These are phyloP conservation scores for Botryotinia narcissicola DNA, from an alignment of 2,329 filamentous ascomycete genomes.

Conservation along the genomic window DNA sequence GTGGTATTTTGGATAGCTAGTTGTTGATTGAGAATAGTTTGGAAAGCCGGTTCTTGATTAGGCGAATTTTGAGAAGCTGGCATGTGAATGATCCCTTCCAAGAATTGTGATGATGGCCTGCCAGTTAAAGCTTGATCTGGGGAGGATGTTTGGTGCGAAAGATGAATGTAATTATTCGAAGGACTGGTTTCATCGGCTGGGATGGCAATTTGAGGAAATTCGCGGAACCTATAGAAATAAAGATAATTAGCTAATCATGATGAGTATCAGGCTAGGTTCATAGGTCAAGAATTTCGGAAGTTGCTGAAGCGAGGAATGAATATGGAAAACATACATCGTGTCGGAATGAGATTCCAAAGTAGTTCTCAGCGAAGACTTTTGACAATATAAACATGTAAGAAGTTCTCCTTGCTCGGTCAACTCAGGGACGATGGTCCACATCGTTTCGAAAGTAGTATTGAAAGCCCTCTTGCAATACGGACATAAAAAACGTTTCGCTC, in stretches of 20 bases:
- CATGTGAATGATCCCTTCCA: background rate
- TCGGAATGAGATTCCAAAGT: background rate
- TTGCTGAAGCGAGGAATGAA: background rate
- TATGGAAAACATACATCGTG: background rate
- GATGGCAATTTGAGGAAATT: background rate
- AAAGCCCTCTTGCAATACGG: background rate
- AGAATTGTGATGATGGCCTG: background rate
- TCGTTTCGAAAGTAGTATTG: background rate
- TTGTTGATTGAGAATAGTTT: background rate
- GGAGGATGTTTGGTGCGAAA: background rate
- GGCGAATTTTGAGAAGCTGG: background rate
- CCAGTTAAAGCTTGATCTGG: background rate
- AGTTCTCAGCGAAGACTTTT: background rate
- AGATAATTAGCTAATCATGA: background rate
- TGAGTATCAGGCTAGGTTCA: background rate
- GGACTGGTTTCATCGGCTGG: background rate
- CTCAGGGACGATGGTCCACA: background rate
- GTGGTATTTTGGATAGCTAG: background rate
- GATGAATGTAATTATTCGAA: background rate
- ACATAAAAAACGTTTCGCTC: background rate
- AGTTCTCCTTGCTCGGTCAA: background rate
- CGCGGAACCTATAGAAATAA: background rate
- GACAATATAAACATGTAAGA: background rate
- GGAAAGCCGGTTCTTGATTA: background rate
- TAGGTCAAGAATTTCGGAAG: background rate